A percentile compares a stretch with the other conserved stretches of the same genome.
Evolutionary conservation across 2,329 filamentous ascomycete genomes (phyloP).

Genomic region (Graphium sp.): DNA sequence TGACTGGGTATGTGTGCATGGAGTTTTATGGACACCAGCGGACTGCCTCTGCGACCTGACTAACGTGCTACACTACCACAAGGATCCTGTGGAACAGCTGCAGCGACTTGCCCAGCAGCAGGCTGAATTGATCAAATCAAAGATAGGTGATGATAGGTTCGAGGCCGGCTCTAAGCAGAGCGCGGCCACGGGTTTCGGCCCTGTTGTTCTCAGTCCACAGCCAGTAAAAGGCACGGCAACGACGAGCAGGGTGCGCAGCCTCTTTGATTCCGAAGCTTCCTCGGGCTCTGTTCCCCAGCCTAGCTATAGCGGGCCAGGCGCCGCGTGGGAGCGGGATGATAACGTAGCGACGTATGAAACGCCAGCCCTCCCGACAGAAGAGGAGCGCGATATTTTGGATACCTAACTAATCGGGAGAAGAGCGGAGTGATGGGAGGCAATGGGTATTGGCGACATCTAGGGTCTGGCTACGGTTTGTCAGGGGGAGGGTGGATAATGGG

Average conservation of each 20-base stretch:
- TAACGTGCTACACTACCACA: conserved; percentile 30
- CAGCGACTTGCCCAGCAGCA: conserved; percentile 40
- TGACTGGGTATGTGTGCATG: conserved; percentile 81
- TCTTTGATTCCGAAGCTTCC: background rate
- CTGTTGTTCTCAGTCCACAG: conserved; percentile 20
- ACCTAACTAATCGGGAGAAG: too few species aligned
- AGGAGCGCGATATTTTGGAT: conserved; percentile 22
- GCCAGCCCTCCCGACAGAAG: conserved; percentile 19
- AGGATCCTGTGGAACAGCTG: conserved; percentile 57
- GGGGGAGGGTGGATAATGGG: too few species aligned
- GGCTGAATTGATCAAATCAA: too few species aligned
- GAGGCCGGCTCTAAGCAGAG: background rate
- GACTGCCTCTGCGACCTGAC: conserved; percentile 38
- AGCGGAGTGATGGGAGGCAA: too few species aligned
- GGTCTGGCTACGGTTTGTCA: too few species aligned
- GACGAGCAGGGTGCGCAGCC: conserved; percentile 14
- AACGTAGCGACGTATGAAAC: conserved; percentile 16
- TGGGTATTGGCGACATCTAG: too few species aligned
- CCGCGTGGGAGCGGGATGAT: conserved; percentile 34
- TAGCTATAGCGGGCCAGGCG: conserved; percentile 30
- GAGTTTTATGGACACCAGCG: conserved; percentile 25
- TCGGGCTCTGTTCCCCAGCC: conserved; percentile 19
- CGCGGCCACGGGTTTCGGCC: conserved; percentile 4
- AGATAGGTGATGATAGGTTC: background rate
- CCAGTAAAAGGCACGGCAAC: conserved; percentile 21